Evolutionary conservation across 176 grass and related monocot species (phyloP).

Genomic region (Thinopyrum elongatum): DNA sequence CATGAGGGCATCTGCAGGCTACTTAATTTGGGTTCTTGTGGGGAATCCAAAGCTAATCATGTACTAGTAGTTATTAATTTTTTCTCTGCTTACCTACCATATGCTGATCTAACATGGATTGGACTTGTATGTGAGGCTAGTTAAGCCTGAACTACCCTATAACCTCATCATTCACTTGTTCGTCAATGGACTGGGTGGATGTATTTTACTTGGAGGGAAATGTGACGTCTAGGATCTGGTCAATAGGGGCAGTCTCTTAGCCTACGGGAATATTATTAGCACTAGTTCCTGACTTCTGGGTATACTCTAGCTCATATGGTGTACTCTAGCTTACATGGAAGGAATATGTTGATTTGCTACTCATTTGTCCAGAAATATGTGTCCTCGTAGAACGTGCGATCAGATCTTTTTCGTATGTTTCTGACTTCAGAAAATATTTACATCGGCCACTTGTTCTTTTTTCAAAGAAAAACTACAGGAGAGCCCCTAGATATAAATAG

Average conservation of each 20-base stretch:
- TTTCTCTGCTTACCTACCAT: constrained; percentile 20
- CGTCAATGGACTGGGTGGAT: neutral
- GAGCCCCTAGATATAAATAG: neutral
- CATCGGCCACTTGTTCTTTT: neutral
- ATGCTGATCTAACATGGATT: constrained; percentile 32
- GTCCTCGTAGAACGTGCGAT: neutral
- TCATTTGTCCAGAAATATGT: neutral
- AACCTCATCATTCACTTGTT: neutral
- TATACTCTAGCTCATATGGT: neutral
- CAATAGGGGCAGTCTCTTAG: neutral
- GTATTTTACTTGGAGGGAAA: neutral
- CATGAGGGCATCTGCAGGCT: neutral
- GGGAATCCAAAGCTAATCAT: constrained; percentile 24
- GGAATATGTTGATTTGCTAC: neutral
- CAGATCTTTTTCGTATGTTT: neutral
- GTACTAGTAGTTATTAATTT: neutral
- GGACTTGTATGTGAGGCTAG: neutral
- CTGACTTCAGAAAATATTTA: neutral
- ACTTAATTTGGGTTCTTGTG: neutral
- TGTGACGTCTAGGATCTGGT: neutral
- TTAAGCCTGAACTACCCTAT: constrained; percentile 10
- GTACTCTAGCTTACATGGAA: neutral
- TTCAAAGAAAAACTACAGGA: neutral
- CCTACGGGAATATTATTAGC: neutral
- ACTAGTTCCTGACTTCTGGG: neutral